Conservation (phyloP, 73 alveolate genomes). For the Tetrahymena thermophila region DNA sequence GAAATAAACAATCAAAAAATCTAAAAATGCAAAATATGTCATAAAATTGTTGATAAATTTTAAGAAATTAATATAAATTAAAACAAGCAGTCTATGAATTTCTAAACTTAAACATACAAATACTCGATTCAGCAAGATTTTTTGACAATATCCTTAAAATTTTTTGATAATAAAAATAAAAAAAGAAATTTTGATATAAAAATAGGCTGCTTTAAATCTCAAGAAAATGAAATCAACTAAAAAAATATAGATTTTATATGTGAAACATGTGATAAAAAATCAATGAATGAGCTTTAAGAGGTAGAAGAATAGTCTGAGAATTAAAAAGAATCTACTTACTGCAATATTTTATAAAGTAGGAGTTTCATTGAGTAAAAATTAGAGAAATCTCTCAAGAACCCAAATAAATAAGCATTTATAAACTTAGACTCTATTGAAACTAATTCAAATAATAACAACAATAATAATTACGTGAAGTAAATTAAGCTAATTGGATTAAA, state of each 20-base stretch:
- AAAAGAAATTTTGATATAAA: not conserved
- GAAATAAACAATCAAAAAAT: not conserved
- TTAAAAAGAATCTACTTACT: not conserved
- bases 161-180: not conserved
- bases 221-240: too few species aligned
- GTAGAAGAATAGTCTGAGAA: not conserved
- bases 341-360: not conserved
- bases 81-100: not conserved
- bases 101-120: too few species aligned
- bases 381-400: not conserved
- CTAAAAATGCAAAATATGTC: not conserved
- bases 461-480: not conserved
- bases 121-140: not conserved
- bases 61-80: not conserved
- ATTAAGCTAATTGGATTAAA: not conserved
- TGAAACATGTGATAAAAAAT: not conserved
- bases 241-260: not conserved
- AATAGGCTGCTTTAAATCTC: not conserved
- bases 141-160: not conserved
- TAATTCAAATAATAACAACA: not conserved
- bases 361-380: not conserved
- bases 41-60: too few species aligned
- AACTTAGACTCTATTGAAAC: not conserved
- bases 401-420: not conserved
- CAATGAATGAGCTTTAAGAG: not conserved